These are phyloP conservation scores for Talaromyces proteolyticus DNA, from an alignment of 495 filamentous ascomycete genomes.

Conservation along the genomic window DNA sequence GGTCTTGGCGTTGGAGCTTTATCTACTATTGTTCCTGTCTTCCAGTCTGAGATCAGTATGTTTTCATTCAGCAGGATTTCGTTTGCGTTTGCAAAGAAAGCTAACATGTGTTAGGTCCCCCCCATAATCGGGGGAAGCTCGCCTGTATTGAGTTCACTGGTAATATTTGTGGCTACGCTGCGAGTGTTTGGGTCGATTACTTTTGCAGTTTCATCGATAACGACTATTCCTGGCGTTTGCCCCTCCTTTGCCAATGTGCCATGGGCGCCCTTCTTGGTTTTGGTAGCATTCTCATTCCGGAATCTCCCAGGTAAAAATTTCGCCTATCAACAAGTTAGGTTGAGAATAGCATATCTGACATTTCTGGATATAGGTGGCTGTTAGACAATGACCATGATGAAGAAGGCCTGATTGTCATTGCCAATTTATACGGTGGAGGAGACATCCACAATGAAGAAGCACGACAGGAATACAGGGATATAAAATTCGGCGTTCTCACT, in stretches of 20 bases:
- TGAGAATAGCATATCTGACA: not conserved
- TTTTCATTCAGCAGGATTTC: not conserved
- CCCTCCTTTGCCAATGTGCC: constrained; percentile 85
- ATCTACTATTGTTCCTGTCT: constrained; percentile 95
- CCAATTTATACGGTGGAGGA: constrained; percentile 91
- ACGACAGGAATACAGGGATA: constrained; percentile 91
- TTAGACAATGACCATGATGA: constrained; percentile 97
- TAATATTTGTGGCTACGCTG: constrained; percentile 91
- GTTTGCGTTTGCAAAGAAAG: not conserved
- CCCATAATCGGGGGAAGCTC: constrained; percentile 90
- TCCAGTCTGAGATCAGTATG: constrained; percentile 86
- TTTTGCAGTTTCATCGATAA: constrained; percentile 86
- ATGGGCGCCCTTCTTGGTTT: constrained; percentile 82
- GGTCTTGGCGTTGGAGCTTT: constrained; percentile 91
- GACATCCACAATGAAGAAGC: constrained; percentile 91
- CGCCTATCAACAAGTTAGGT: not conserved
- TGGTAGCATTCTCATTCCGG: constrained; percentile 88
- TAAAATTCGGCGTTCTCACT: constrained; percentile 94
- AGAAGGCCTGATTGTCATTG: constrained; percentile 96
- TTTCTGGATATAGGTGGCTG: constrained; percentile 63
- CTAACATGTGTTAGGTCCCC: constrained; percentile 39
- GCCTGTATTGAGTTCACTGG: constrained; percentile 98
- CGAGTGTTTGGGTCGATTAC: constrained; percentile 98
- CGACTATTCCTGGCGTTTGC: constrained; percentile 85
- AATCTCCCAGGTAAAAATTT: constrained; percentile 76